Base-by-base conservation (phyloP, 352 stramenopile genomes). In the Elongisporangium anandrum region DNA sequence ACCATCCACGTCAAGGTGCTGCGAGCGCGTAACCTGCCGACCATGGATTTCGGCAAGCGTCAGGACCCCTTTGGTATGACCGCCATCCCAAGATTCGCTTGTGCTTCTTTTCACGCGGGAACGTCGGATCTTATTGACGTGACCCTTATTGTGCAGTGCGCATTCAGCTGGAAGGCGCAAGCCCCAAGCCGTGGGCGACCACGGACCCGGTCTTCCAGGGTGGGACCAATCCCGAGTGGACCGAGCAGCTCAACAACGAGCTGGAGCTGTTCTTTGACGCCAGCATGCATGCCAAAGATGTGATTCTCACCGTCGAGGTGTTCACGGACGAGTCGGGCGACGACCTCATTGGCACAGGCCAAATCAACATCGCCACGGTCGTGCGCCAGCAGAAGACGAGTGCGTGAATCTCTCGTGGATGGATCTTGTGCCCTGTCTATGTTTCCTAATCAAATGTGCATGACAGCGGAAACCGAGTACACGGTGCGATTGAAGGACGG, bases 181-280 rank as follows among this genome's bases (percentile, higher is more conserved):
- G 50, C 41, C 79, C 84, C 15, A 88, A 85, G 56, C 70, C 69
- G 10, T 85, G 70, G 67, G 84, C 70, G 0, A 79, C 70, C 9
- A 93, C 84, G 8, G 84, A 93, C 62, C 84, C 84, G 4, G 75
- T 72, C 21, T 84, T 83, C 52, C 68, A 83, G 50, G 77, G 83
- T 29, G 80, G 80, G 21, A 75, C 72, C 10, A 80, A 70, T 41
- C 80, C 85, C 2, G 76, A 90, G 26, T 94, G 85, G 85, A 69
- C 64, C 21, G 80, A 92, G 48, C 50, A 70, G 51, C 65, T 74
- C 20, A 92, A 91, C 75, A 87, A 87, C 60, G 80, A 92, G 62
- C 57, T 94, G n/a, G 85, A 94, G 66, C 75, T 94, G 38, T 92
- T 84, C 62, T 94, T 83, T 61, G 81, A 94, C 57, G 80, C 75